Base-by-base conservation (phyloP, 2,329 filamentous ascomycete genomes). In the Trematosphaeria pertusa region DNA sequence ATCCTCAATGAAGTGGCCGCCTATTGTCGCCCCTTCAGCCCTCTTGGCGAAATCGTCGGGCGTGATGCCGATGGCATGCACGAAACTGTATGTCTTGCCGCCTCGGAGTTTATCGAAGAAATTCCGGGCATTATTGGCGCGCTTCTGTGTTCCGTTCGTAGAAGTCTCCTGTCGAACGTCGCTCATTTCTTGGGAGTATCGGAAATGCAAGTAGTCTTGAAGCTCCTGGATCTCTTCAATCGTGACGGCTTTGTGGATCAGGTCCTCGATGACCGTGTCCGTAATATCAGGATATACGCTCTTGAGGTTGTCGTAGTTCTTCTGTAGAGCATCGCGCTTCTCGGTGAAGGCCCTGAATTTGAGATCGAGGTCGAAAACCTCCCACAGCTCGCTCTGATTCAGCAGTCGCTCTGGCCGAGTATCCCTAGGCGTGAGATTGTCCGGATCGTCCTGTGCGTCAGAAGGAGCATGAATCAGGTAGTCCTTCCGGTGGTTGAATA, bases 401-500 rank as follows among this genome's bases (percentile, higher is more conserved):
- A 99, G 79, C 1, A 99, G 82, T 71, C 95, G 95, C 73, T 96
- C 89, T 1, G 92, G 91, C 49, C 77, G 78, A 46, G 93, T 84
- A 46, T 86, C 85, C 64, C 86, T 89, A 48, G 91, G 86, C 1
- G 87, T 85, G 1, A 82, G 85, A 56, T 93, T 87, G 46, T 86
- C 81, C 12, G 81, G 80, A 53, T 84, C 78, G 73, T 66, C 85
- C 69, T 76, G 85, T 5, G 82, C 81, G 30, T 80, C 76, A n/a
- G 81, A 75, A 65, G 89, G 91, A 56, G 87, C 87, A 64, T 97
- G 91, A 46, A 99, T 95, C 33, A 99, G 82, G 67, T 97, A 99
- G 70, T 99, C 94, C 73, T 97, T 96, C 51, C 94, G 90, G 67
- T 99, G 94, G 71, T 97, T 93, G 72, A 97, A 97, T 59, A 99